Evolutionary conservation across 805 yeast species (phyloP).

Genomic region (Saccharomycopsis fibuligera): DNA sequence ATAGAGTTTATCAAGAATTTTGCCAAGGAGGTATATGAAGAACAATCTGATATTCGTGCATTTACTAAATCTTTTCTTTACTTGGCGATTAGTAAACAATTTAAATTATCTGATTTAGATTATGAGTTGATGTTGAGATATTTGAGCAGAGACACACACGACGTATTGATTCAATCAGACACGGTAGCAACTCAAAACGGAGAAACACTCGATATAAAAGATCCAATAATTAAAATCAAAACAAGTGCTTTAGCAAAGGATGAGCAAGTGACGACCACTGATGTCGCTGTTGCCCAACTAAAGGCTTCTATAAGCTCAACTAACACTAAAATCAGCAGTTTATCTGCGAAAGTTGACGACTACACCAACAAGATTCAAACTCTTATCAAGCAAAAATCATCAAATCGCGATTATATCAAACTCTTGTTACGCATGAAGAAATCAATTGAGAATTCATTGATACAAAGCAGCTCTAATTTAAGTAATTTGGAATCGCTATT

Average conservation of each 20-base stretch:
- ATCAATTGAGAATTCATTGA: constrained; percentile 9
- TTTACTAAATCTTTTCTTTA: background rate
- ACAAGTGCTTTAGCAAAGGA: background rate
- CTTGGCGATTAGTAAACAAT: background rate
- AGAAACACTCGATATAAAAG: constrained; percentile 6
- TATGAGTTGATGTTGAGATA: constrained; percentile 1
- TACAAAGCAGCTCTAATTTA: constrained; percentile 13
- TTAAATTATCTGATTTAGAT: background rate
- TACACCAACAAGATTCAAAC: constrained; percentile 9
- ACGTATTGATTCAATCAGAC: background rate
- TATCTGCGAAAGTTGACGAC: constrained; percentile 1
- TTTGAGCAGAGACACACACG: constrained; percentile 11
- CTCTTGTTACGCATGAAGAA: constrained; percentile 14
- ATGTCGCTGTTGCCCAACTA: constrained; percentile 16
- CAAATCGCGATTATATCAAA: constrained; percentile 16
- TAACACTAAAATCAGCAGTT: constrained; percentile 6
- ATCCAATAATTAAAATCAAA: constrained; percentile 14
- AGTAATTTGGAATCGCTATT: constrained; percentile 14
- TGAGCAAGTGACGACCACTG: constrained; percentile 3
- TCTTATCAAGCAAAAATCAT: background rate
- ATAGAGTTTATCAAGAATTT: background rate
- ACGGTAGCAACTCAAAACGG: background rate
- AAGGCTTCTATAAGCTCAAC: constrained; percentile 1
- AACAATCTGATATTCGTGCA: background rate
- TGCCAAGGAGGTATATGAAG: background rate